These are phyloP conservation scores for Candida namnaoensis DNA, from an alignment of 805 yeast species.

Conservation along the genomic window DNA sequence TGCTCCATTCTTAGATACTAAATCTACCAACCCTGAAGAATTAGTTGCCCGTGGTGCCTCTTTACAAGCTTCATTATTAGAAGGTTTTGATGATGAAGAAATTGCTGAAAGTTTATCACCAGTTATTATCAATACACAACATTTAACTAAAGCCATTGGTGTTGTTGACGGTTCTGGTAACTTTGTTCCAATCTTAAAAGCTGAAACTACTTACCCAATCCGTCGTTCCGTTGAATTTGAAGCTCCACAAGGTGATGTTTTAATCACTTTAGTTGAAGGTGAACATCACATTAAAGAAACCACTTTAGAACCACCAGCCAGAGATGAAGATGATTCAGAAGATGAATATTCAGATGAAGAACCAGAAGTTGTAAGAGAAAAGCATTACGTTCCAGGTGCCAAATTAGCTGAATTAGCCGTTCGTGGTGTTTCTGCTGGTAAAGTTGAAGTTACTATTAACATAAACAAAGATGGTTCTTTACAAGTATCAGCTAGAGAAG, in stretches of 20 bases:
- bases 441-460: slow-evolving; percentile 52
- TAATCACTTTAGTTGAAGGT: slow-evolving; percentile 77
- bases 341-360: slow-evolving; percentile 67
- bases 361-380: slow-evolving; percentile 78
- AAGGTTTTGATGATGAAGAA: slow-evolving; percentile 77
- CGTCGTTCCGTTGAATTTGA: slow-evolving; percentile 63
- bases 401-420: slow-evolving; percentile 73
- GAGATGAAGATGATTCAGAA: slow-evolving; percentile 43
- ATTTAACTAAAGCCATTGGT: slow-evolving; percentile 78
- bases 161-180: slow-evolving; percentile 63
- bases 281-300: slow-evolving; percentile 78
- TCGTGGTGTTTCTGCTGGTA: slow-evolving; percentile 57
- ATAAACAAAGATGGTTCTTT: slow-evolving; percentile 54
- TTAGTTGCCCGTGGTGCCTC: slow-evolving; percentile 92
- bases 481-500: slow-evolving; percentile 55
- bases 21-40: slow-evolving; percentile 84
- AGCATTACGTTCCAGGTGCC: slow-evolving; percentile 63
- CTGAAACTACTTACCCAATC: slow-evolving; percentile 87
- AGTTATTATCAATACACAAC: slow-evolving; percentile 81
- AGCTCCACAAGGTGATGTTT: slow-evolving; percentile 51
- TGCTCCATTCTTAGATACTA: slow-evolving; percentile 71
- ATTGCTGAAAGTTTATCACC: slow-evolving; percentile 75
- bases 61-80: slow-evolving; percentile 82
- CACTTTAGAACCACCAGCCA: slow-evolving; percentile 56
- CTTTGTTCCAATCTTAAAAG: slow-evolving; percentile 65